Conservation (phyloP, 768 basidiomycete species). For the Fomitopsis serialis region DNA sequence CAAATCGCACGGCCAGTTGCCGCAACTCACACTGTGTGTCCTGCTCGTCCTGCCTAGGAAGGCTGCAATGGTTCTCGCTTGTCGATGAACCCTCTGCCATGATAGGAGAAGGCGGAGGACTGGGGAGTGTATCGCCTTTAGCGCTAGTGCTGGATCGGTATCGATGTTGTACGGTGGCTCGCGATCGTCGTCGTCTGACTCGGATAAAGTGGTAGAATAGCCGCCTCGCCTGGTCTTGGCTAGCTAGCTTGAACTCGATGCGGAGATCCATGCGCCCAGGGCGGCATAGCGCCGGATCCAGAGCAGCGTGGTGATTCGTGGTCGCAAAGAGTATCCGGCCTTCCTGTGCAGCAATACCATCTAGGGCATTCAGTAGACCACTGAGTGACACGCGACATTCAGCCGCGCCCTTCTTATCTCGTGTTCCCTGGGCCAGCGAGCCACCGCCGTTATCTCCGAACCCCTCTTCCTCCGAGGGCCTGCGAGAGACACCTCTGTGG, state of each 20-base stretch:
- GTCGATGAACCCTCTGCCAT: too few species aligned
- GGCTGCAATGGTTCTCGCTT: too few species aligned
- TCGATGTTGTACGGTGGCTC: too few species aligned
- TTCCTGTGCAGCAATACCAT: slow-evolving; percentile 75
- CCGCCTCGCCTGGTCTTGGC: slow-evolving; percentile 58
- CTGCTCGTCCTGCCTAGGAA: too few species aligned
- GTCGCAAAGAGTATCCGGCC: slow-evolving; percentile 78
- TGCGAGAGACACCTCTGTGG: slow-evolving; percentile 20
- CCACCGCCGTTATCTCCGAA: neutral
- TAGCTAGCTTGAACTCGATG: slow-evolving; percentile 70
- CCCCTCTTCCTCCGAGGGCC: neutral
- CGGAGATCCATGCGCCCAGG: slow-evolving; percentile 81
- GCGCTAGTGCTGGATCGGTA: too few species aligned
- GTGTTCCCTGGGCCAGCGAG: neutral
- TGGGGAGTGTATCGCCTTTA: too few species aligned
- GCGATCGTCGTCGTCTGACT: neutral
- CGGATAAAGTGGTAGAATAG: slow-evolving; percentile 61
- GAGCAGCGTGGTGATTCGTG: slow-evolving; percentile 63
- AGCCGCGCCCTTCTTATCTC: slow-evolving; percentile 1
- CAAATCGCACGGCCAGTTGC: slow-evolving; percentile 51
- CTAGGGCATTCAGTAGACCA: slow-evolving; percentile 72
- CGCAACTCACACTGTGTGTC: slow-evolving; percentile 18
- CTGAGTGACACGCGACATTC: slow-evolving; percentile 52
- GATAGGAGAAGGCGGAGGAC: too few species aligned
- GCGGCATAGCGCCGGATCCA: slow-evolving; percentile 71